Base-by-base conservation (phyloP, 2,329 filamentous ascomycete species). In the Fusarium transvaalense region DNA sequence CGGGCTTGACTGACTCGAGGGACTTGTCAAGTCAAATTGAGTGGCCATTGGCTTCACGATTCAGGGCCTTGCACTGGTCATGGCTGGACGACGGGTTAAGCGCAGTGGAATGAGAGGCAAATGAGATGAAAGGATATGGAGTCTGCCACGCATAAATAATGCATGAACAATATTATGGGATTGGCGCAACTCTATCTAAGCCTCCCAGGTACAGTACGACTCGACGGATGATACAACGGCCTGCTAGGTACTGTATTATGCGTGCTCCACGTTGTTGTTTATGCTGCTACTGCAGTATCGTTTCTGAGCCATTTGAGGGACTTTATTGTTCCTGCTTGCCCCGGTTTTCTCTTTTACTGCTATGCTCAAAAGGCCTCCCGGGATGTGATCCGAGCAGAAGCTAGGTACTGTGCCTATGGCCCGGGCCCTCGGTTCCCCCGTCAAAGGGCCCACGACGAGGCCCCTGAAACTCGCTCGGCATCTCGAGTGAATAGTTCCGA, bases 11-110 rank as follows among this genome's bases (percentile, higher is more conserved):
- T 70, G 66, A 70, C 66, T 69, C 66, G 47, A 51, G 35, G 23
- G 17, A 10, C 41, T 32, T 43, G 43, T 35, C 57, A 60, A 34
- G 29, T 29, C 41, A 61, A 37, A 67, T 70, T 64, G 50, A 29
- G 66, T 69, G 66, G 62, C 54, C 38, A 64, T 52, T 69, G 53
- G 53, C 61, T 69, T 70, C 66, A 25, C 43, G 39, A 55, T 48
- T 63, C 39, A 63, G 35, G 34, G 35, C 23, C 23, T 25, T 25
- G 23, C 6, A 9, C 10, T 29, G 29, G 29, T 29, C 31, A 21
- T 41, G 13, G 34, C 39, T 37, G 31, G 61, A 42, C 27, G 51
- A 59, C 25, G 41, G 27, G 66, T 46, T 69, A 69, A 66, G 50
- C 41, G 56, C 48, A 34, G 12, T 27, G 32, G 29, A 39, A 50